Percentiles rank a stretch among this genome's conserved stretches.
phyloP scores from a whole-genome alignment of 2,329 filamentous ascomycete species.

The Colletotrichum siamense region DNA sequence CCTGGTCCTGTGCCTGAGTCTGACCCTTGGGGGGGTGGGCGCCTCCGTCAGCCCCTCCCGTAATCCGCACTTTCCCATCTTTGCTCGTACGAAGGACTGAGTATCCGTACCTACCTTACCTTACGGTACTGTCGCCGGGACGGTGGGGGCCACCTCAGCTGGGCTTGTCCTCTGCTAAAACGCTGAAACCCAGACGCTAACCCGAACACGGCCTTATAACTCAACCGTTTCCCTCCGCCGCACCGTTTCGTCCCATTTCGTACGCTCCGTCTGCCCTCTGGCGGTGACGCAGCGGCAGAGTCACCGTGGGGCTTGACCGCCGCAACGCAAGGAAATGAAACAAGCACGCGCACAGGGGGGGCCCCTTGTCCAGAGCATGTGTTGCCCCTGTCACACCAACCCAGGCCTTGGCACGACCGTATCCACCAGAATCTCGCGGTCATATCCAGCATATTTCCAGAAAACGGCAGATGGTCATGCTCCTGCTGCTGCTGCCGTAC shows the following conservation, averaged over 20 bases:
- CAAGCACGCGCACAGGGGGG: slow-evolving; percentile 7
- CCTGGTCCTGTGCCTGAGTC: neutral
- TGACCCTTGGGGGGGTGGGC: neutral
- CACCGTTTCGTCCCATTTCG: neutral
- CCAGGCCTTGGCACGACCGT: neutral
- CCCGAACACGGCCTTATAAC: neutral
- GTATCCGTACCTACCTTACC: too few species aligned
- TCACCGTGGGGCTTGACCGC: slow-evolving; percentile 23
- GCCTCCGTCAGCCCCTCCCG: neutral
- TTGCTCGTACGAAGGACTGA: neutral
- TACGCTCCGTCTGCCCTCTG: neutral
- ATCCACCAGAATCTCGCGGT: neutral
- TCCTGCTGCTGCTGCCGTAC: too few species aligned
- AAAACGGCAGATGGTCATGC: neutral
- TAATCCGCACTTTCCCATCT: neutral
- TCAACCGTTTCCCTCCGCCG: too few species aligned
- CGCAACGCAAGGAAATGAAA: slow-evolving; percentile 24
- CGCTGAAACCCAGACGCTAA: neutral
- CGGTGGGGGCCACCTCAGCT: neutral
- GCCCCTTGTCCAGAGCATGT: neutral
- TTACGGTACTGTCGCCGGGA: neutral
- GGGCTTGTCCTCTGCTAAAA: neutral
- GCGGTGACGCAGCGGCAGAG: slow-evolving; percentile 24
- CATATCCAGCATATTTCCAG: neutral
- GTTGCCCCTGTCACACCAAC: slow-evolving; percentile 9